A percentile compares a stretch with the other conserved stretches of the same genome.
phyloP scores from a whole-genome alignment of 1,284 basidiomycete species.

The Heterobasidion irregulare region DNA sequence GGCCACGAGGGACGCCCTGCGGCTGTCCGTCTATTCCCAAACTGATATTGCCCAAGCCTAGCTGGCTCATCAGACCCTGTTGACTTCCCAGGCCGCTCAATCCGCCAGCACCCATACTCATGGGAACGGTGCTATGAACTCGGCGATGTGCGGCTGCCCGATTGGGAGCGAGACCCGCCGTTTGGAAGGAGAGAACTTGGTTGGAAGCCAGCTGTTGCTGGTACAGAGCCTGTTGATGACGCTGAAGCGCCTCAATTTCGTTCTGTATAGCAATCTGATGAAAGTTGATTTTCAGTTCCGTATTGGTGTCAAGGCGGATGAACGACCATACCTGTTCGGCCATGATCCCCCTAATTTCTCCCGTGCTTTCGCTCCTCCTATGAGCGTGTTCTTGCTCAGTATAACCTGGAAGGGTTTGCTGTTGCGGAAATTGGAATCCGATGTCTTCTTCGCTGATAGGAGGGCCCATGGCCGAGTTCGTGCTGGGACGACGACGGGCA shows the following conservation, averaged over 20 bases:
- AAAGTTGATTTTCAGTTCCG: constrained; percentile 1
- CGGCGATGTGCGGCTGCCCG: constrained; percentile 68
- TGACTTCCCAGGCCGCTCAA: constrained; percentile 30
- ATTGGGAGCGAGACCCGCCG: constrained; percentile 59
- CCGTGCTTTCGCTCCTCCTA: constrained; percentile 52
- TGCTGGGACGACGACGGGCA: constrained; percentile 42
- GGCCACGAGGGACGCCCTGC: constrained; percentile 67
- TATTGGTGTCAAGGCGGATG: not conserved
- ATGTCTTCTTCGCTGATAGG: constrained; percentile 73
- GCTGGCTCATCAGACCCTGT: constrained; percentile 62
- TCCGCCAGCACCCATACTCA: constrained; percentile 37
- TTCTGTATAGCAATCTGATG: constrained; percentile 78
- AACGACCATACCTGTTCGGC: constrained; percentile 68
- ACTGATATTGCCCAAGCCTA: constrained; percentile 45
- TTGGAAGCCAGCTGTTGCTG: constrained; percentile 80
- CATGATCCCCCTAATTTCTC: constrained; percentile 81
- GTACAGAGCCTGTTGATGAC: constrained; percentile 82
- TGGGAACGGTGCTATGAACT: constrained; percentile 80
- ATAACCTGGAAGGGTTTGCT: constrained; percentile 37
- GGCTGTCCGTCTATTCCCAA: constrained; percentile 60
- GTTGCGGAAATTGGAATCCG: constrained; percentile 78
- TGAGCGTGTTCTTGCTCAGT: constrained; percentile 32
- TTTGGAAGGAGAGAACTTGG: constrained; percentile 64
- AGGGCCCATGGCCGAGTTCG: constrained; percentile 49
- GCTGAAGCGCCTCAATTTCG: constrained; percentile 87